phyloP scores from a whole-genome alignment of 1,284 basidiomycete species.

The Earliella scabrosa region DNA sequence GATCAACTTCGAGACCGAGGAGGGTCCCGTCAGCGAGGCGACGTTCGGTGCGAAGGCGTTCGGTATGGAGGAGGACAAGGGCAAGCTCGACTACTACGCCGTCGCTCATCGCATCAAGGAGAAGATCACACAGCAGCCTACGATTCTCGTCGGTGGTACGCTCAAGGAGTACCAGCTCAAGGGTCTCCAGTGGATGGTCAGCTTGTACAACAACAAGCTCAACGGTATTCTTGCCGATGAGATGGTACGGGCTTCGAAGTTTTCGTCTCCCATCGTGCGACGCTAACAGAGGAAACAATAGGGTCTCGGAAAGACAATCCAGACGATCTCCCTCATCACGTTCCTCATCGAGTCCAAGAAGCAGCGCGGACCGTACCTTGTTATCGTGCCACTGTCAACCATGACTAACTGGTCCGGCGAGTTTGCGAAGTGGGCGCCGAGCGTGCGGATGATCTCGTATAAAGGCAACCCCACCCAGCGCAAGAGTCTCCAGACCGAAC shows the following conservation, averaged over 20 bases:
- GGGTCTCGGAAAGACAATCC: constrained; percentile 96
- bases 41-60: constrained; percentile 87
- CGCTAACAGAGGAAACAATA: constrained; percentile 37
- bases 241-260: constrained; percentile 70
- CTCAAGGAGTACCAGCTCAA: constrained; percentile 95
- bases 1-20: constrained; percentile 53
- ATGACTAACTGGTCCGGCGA: constrained; percentile 99
- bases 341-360: constrained; percentile 95
- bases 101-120: constrained; percentile 95
- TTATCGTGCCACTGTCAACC: constrained; percentile 97
- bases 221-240: constrained; percentile 98
- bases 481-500: constrained; percentile 73
- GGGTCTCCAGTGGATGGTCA: constrained; percentile 98
- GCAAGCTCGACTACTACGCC: constrained; percentile 95
- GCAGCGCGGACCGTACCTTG: constrained; percentile 94
- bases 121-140: constrained; percentile 84
- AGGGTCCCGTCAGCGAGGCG: constrained; percentile 82
- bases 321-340: constrained; percentile 95
- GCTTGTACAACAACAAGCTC: constrained; percentile 97
- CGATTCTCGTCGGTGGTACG: constrained; percentile 81
- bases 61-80: constrained; percentile 59
- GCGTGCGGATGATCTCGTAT: constrained; percentile 86
- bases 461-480: constrained; percentile 92
- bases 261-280: not conserved
- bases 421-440: constrained; percentile 97